Base-by-base conservation (phyloP, 2,329 filamentous ascomycete species). In the Dothidotthia symphoricarpi region DNA sequence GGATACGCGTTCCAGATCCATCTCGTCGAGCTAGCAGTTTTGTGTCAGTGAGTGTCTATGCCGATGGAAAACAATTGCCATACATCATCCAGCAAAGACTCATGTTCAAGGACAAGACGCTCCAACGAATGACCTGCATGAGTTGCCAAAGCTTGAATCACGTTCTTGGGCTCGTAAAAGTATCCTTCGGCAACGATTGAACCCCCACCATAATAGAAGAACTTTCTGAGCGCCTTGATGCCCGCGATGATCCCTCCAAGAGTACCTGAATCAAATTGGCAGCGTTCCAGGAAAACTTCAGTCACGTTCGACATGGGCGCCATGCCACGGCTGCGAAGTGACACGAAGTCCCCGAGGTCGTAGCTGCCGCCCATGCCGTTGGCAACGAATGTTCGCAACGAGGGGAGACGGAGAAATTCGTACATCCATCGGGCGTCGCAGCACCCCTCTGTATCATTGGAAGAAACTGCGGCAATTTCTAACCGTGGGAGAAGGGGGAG, bases 401-500 rank as follows among this genome's bases (percentile, higher is more conserved):
- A 47, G 12, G 51, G 51, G 2, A 52, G 13, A 24, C 36, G 39
- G 13, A 42, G 24, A 24, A 53, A 53, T 12, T 35, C 35, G 4
- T 36, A 30, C 9, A 37, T 41, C 49, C 47, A 53, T 6, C 42
- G 33, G 2, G 37, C 4, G 17, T 16, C 5, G 13, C 33, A 43
- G 10, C 17, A 11, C 12, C 12, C n/a, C 24, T 52, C 49, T 2
- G 37, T 36, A 12, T 45, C 43, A 8, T 29, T 25, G 6, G 47
- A 41, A 9, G 39, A 34, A 4, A 55, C 24, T n/a, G 45, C 37
- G 11, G 35, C 49, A 12, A 36, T 39, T 4, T 32, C 39, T 6
- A 55, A 45, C 13, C 37, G 47, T 30, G n/a, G n/a, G n/a, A 49
- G 42, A 16, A 55, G 26, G 2, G 49, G 47, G 14, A 53, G 35